phyloP scores from a whole-genome alignment of 768 basidiomycete species.

The Pleurotus ostreatus region DNA sequence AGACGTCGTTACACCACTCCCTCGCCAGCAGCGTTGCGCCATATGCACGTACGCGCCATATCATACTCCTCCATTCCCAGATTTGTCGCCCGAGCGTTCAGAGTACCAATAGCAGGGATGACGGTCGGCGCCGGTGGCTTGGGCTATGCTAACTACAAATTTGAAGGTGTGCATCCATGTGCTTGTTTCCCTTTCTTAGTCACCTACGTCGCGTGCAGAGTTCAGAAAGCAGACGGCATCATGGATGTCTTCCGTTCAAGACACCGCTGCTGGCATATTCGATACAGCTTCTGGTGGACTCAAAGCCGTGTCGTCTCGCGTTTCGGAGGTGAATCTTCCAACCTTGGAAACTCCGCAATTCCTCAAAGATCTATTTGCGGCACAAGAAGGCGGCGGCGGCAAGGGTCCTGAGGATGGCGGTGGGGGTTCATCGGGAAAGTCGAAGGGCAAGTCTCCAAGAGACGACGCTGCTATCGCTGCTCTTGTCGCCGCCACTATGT shows the following conservation, averaged over 20 bases:
- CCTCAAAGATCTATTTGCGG: slow-evolving; percentile 57
- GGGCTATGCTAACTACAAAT: slow-evolving; percentile 95
- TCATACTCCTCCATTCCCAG: slow-evolving; percentile 89
- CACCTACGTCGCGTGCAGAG: slow-evolving; percentile 40
- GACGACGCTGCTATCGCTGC: slow-evolving; percentile 68
- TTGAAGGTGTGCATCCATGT: slow-evolving; percentile 67
- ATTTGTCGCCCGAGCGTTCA: slow-evolving; percentile 82
- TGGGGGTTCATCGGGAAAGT: slow-evolving; percentile 21
- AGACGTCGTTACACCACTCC: slow-evolving; percentile 45
- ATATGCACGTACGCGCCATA: slow-evolving; percentile 67
- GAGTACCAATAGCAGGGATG: slow-evolving; percentile 83
- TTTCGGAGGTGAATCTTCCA: slow-evolving; percentile 59
- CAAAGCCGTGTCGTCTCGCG: slow-evolving; percentile 51
- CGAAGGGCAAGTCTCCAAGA: slow-evolving; percentile 46
- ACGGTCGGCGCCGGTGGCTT: slow-evolving; percentile 89
- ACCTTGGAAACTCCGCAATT: slow-evolving; percentile 58
- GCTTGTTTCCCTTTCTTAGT: background rate
- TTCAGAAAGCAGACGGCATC: slow-evolving; percentile 63
- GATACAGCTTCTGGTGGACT: slow-evolving; percentile 70
- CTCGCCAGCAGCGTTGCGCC: slow-evolving; percentile 44
- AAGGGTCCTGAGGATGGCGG: slow-evolving; percentile 25
- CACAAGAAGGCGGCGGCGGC: slow-evolving; percentile 26
- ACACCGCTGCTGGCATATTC: slow-evolving; percentile 65
- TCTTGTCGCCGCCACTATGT: slow-evolving; percentile 73
- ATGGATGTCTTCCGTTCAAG: slow-evolving; percentile 64